Percentiles rank a stretch among this genome's conserved stretches.
Conservation (phyloP, 2,329 filamentous ascomycete species). For the Ascochyta rabiei region DNA sequence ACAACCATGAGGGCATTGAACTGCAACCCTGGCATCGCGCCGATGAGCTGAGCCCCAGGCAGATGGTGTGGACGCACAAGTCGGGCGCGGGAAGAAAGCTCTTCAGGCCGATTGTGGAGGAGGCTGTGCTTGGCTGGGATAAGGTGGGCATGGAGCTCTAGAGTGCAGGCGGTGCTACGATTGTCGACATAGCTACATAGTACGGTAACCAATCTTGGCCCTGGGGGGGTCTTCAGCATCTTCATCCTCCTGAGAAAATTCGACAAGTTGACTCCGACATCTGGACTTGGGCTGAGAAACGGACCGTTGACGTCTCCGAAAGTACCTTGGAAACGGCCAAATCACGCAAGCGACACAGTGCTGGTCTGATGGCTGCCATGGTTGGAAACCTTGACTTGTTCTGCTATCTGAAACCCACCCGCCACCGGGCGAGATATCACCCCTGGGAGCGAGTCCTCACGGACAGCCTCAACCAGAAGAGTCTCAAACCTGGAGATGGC, state of each 20-base stretch:
- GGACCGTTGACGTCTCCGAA: too few relatives aligned
- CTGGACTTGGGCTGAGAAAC: background rate
- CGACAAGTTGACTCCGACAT: background rate
- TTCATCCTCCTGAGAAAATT: background rate
- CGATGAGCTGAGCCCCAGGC: constrained; percentile 49
- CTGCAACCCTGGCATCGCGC: constrained; percentile 53
- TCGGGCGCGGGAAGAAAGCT: constrained; percentile 52
- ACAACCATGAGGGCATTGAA: constrained; percentile 44
- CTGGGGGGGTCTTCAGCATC: background rate
- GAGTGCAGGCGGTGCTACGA: too few relatives aligned
- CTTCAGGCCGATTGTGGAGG: constrained; percentile 54
- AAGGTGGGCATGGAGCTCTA: constrained; percentile 18
- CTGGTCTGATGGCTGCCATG: background rate
- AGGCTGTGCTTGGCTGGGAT: constrained; percentile 52
- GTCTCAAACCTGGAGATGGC: constrained; percentile 9
- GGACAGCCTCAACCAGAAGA: constrained; percentile 4
- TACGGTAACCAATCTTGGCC: background rate
- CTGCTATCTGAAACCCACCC: background rate
- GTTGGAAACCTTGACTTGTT: background rate
- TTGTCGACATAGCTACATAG: background rate
- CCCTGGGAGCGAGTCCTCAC: constrained; percentile 7
- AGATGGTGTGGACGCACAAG: constrained; percentile 56
- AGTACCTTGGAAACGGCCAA: background rate
- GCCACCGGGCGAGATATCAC: constrained; percentile 7
- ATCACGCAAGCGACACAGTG: background rate